Evolutionary conservation across 2,329 filamentous ascomycete species (phyloP).

Genomic region (Aureobasidium sp.): DNA sequence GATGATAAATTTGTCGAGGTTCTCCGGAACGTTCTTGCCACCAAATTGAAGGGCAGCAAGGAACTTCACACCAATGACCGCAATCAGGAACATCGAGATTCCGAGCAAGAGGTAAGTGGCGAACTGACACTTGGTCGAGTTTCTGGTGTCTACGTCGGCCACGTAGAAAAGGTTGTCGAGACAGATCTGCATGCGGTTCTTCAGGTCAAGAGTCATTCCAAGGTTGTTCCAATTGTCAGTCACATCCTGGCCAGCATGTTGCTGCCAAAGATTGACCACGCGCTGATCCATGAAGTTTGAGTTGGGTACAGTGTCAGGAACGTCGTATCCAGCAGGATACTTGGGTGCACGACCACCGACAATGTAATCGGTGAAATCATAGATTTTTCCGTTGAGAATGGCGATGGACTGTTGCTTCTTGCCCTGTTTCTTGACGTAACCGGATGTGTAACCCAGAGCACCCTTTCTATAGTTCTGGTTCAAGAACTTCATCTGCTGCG

Average conservation of each 20-base stretch:
- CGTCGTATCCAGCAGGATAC: constrained; percentile 49
- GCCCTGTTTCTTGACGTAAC: constrained; percentile 68
- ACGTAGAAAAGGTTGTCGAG: constrained; percentile 94
- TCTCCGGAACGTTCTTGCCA: constrained; percentile 83
- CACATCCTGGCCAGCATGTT: constrained; percentile 69
- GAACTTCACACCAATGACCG: constrained; percentile 92
- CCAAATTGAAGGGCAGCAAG: constrained; percentile 92
- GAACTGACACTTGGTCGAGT: constrained; percentile 77
- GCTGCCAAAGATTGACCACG: constrained; percentile 70
- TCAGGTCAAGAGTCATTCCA: constrained; percentile 49
- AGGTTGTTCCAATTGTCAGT: constrained; percentile 76
- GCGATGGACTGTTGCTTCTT: constrained; percentile 62
- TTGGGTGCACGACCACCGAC: constrained; percentile 63
- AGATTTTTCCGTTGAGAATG: constrained; percentile 72
- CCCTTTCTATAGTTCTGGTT: constrained; percentile 78
- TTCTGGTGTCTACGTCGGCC: constrained; percentile 84
- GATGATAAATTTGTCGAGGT: constrained; percentile 97
- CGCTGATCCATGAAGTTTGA: constrained; percentile 73
- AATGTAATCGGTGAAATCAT: constrained; percentile 82
- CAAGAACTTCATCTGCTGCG: constrained; percentile 74
- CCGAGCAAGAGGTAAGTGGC: constrained; percentile 83
- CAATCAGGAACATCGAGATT: constrained; percentile 71
- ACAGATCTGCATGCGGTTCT: constrained; percentile 68
- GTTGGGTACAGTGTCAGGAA: constrained; percentile 35
- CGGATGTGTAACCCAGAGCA: constrained; percentile 70